Percentiles rank a stretch among this genome's conserved stretches.
Conservation (phyloP, 2,329 filamentous ascomycete species). For the Fusarium pininemorale region DNA sequence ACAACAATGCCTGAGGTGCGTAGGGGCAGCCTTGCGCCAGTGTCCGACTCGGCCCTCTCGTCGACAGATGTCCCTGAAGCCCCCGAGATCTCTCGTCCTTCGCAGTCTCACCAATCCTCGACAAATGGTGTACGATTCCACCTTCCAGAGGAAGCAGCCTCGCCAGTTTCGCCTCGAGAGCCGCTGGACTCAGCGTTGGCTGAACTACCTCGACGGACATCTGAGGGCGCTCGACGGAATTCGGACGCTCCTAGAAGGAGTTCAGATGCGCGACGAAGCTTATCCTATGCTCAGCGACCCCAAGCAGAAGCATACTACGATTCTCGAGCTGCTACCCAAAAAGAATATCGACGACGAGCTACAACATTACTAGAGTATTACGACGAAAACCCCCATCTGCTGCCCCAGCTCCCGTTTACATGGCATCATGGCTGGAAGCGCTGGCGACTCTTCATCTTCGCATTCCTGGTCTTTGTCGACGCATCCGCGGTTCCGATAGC, state of each 20-base stretch:
- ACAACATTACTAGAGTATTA: constrained; percentile 52
- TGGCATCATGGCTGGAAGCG: constrained; percentile 53
- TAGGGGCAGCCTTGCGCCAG: constrained; percentile 38
- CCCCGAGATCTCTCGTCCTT: constrained; percentile 16
- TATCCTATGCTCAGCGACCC: constrained; percentile 49
- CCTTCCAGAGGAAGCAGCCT: constrained; percentile 8
- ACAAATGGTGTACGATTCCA: constrained; percentile 33
- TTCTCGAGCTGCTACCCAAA: constrained; percentile 49
- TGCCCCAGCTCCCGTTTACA: constrained; percentile 53
- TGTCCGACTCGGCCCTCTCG: constrained; percentile 35
- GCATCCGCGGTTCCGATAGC: constrained; percentile 58
- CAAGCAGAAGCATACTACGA: constrained; percentile 52
- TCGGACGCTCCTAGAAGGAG: constrained; percentile 39
- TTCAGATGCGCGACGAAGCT: constrained; percentile 43
- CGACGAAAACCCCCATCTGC: constrained; percentile 49
- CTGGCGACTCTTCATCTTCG: constrained; percentile 57
- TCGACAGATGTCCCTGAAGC: constrained; percentile 21
- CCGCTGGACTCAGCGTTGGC: constrained; percentile 23
- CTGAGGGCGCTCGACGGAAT: constrained; percentile 25
- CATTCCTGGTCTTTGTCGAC: constrained; percentile 58
- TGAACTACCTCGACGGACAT: constrained; percentile 38
- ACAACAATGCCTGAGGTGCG: constrained; percentile 45
- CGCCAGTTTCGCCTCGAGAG: constrained; percentile 10
- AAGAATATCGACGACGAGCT: constrained; percentile 49
- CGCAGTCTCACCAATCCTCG: constrained; percentile 24